Percentiles rank a stretch among this genome's conserved stretches.
phyloP scores from a whole-genome alignment of 257 asterid genomes.

The Fraxinus excelsior region DNA sequence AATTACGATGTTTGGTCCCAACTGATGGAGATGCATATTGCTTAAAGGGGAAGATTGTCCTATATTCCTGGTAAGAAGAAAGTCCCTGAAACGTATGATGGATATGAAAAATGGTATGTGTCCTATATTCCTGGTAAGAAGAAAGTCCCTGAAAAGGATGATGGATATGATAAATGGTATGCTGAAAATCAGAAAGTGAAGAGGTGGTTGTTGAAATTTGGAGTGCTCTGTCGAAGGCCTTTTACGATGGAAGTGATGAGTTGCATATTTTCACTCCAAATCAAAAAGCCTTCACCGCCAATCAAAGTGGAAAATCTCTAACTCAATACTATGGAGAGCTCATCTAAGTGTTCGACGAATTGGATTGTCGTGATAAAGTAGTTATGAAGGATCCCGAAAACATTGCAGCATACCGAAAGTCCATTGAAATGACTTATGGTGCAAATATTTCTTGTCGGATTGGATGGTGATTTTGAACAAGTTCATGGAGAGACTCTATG shows the following conservation, averaged over 20 bases:
- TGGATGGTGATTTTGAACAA: not conserved
- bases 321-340: not conserved
- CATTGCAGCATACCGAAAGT: not conserved
- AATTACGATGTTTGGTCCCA: conserved; percentile 7
- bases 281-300: not conserved
- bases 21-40: conserved; percentile 8
- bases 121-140: not conserved
- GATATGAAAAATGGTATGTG: conserved; percentile 12
- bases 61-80: not conserved
- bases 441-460: too few species aligned
- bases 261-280: not conserved
- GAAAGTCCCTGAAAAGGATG: not conserved
- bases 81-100: not conserved
- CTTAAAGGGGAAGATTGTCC: conserved; percentile 2
- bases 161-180: conserved; percentile 11
- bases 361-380: not conserved
- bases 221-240: not conserved
- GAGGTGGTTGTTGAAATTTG: conserved; percentile 14
- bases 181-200: not conserved
- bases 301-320: not conserved
- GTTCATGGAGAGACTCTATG: not conserved
- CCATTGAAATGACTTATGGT: too few species aligned
- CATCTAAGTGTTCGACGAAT: not conserved
- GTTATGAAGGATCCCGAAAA: not conserved
- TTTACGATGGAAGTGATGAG: not conserved